phyloP scores from a whole-genome alignment of 2,329 filamentous ascomycete species.

The Fusarium falciforme region DNA sequence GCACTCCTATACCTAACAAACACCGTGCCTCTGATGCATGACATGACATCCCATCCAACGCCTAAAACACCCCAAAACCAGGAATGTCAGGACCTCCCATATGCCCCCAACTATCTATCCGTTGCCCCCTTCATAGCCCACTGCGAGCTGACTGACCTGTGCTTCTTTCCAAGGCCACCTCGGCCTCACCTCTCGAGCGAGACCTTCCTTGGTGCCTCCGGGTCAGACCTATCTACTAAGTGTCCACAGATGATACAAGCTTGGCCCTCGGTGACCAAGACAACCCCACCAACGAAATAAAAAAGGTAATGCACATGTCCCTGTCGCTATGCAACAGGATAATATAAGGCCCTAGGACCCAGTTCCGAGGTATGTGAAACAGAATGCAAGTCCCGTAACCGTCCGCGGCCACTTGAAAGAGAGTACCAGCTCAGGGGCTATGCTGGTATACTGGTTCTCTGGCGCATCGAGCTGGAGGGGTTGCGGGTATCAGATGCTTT shows the following conservation, averaged over 20 bases:
- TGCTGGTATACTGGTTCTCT: slow-evolving; percentile 20
- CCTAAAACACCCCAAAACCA: slow-evolving; percentile 42
- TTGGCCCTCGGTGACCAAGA: slow-evolving; percentile 10
- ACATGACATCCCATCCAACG: slow-evolving; percentile 41
- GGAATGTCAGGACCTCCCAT: slow-evolving; percentile 26
- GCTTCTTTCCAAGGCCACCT: slow-evolving; percentile 10
- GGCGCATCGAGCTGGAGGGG: slow-evolving; percentile 37
- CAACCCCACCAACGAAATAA: slow-evolving; percentile 16
- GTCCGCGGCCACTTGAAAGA: slow-evolving; percentile 30
- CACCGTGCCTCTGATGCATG: slow-evolving; percentile 45
- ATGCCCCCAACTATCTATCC: slow-evolving; percentile 28
- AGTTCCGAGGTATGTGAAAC: slow-evolving; percentile 41
- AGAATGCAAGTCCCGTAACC: slow-evolving; percentile 44
- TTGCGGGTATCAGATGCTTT: slow-evolving; percentile 51
- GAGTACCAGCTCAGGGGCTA: slow-evolving; percentile 18
- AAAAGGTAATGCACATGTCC: slow-evolving; percentile 20
- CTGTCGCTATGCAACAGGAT: slow-evolving; percentile 22
- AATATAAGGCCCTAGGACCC: slow-evolving; percentile 21
- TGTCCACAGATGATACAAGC: slow-evolving; percentile 11
- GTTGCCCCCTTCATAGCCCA: slow-evolving; percentile 16
- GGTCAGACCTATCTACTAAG: slow-evolving; percentile 15
- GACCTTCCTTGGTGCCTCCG: slow-evolving; percentile 9
- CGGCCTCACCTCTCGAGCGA: not conserved
- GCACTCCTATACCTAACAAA: slow-evolving; percentile 37
- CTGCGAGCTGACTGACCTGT: slow-evolving; percentile 13